Conservation (phyloP, 768 basidiomycete species). For the Pluteus cervinus region DNA sequence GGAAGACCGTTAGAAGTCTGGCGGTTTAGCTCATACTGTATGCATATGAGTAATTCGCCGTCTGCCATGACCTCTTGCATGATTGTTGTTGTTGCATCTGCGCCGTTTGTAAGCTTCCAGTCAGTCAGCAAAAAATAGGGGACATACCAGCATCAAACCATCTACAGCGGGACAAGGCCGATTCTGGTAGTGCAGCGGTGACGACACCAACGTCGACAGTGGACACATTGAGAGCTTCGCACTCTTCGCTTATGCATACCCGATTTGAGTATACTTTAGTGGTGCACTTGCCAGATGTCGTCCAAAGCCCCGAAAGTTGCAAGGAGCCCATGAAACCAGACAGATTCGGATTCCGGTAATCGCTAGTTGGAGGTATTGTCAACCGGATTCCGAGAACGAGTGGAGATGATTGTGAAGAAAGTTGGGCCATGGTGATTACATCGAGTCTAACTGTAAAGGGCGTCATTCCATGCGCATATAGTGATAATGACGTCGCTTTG, state of each 20-base stretch:
- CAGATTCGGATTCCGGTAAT: constrained; percentile 45
- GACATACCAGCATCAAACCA: constrained; percentile 66
- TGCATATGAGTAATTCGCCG: constrained; percentile 52
- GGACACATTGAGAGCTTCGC: constrained; percentile 42
- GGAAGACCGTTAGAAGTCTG: constrained; percentile 44
- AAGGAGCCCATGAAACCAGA: constrained; percentile 61
- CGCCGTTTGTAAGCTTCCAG: constrained; percentile 19
- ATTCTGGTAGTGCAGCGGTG: constrained; percentile 60
- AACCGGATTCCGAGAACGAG: constrained; percentile 53
- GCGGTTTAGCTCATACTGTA: constrained; percentile 67
- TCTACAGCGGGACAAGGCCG: constrained; percentile 56
- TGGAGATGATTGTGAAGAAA: constrained; percentile 31
- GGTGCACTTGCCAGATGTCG: constrained; percentile 50
- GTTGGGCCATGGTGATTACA: constrained; percentile 35
- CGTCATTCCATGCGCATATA: constrained; percentile 58
- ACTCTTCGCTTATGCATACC: constrained; percentile 47
- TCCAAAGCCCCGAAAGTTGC: constrained; percentile 48
- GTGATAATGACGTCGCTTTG: constrained; percentile 5
- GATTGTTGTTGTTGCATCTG: constrained; percentile 49
- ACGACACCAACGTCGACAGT: constrained; percentile 43
- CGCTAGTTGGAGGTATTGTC: constrained; percentile 47
- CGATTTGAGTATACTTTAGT: constrained; percentile 53
- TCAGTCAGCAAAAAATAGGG: constrained; percentile 9
- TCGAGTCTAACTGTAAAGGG: constrained; percentile 56
- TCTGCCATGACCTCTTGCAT: constrained; percentile 69